Evolutionary conservation across 1,284 basidiomycete species (phyloP).

Genomic region (Mycosarcoma maydis): DNA sequence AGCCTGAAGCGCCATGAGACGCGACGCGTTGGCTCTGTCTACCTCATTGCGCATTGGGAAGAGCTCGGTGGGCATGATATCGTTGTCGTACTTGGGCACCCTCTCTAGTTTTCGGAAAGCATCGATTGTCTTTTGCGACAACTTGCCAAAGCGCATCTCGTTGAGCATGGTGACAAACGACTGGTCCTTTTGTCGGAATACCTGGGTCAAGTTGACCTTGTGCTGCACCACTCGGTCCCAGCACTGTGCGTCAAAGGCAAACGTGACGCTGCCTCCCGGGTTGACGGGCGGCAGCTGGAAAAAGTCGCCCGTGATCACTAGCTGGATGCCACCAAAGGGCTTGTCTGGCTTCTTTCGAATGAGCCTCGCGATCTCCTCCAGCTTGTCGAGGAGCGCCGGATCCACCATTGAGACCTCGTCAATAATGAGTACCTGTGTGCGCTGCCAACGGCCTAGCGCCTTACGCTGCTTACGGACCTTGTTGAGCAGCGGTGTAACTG

Average conservation of each 20-base stretch:
- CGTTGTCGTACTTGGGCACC: slow-evolving; percentile 41
- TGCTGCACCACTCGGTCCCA: slow-evolving; percentile 82
- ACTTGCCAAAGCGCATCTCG: slow-evolving; percentile 46
- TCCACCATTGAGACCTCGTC: slow-evolving; percentile 98
- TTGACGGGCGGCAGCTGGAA: slow-evolving; percentile 94
- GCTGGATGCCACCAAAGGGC: slow-evolving; percentile 93
- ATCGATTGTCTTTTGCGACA: slow-evolving; percentile 54
- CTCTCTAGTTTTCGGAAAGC: slow-evolving; percentile 51
- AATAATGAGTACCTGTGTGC: slow-evolving; percentile 84
- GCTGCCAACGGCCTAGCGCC: slow-evolving; percentile 75
- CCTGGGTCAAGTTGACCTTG: slow-evolving; percentile 86
- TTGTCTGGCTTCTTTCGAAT: slow-evolving; percentile 72
- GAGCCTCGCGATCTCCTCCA: slow-evolving; percentile 75
- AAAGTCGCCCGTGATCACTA: slow-evolving; percentile 93
- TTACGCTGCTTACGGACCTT: slow-evolving; percentile 80
- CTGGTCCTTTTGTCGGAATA: slow-evolving; percentile 77
- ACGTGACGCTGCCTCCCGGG: slow-evolving; percentile 63
- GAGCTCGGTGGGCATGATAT: slow-evolving; percentile 61
- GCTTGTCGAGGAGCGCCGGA: slow-evolving; percentile 87
- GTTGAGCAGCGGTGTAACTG: slow-evolving; percentile 72
- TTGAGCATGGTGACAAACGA: slow-evolving; percentile 61
- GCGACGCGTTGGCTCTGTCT: slow-evolving; percentile 76
- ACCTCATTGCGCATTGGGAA: slow-evolving; percentile 86
- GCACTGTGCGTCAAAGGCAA: slow-evolving; percentile 80
- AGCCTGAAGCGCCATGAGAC: slow-evolving; percentile 70